These are phyloP conservation scores for Chrysopogon serrulatus DNA, from an alignment of 176 grass and related monocot species.

Conservation along the genomic window DNA sequence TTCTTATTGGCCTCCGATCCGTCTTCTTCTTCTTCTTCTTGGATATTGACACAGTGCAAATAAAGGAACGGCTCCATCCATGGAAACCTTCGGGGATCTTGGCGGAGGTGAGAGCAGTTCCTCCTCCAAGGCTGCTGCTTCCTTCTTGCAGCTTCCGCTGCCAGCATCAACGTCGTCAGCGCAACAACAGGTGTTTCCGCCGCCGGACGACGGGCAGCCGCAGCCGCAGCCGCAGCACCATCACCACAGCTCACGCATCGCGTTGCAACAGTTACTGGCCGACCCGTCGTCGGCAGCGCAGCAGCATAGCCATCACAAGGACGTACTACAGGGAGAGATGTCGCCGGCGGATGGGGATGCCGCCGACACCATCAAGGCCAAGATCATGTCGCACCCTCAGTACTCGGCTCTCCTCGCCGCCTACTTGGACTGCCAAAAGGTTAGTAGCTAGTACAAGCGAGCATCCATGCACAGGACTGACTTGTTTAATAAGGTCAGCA, in stretches of 20 bases:
- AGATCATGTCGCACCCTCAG: conserved; percentile 91
- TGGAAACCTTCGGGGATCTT: conserved; percentile 39
- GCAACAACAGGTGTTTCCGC: conserved; percentile 20
- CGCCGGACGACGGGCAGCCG: background rate
- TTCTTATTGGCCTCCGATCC: background rate
- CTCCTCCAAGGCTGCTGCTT: conserved; percentile 37
- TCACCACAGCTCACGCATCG: conserved; percentile 12
- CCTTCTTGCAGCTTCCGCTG: conserved; percentile 59
- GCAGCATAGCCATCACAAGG: conserved; percentile 6
- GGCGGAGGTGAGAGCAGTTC: conserved; percentile 34
- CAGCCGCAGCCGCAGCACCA: no score
- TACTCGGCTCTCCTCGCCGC: conserved; percentile 59
- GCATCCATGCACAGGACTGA: conserved; percentile 6
- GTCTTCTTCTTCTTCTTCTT: background rate
- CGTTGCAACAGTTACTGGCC: conserved; percentile 39
- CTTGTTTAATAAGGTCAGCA: background rate
- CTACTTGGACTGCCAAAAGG: conserved; percentile 92
- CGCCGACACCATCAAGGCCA: conserved; percentile 50
- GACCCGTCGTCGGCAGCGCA: background rate
- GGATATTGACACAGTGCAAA: background rate
- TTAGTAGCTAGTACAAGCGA: conserved; percentile 2
- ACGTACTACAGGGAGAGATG: conserved; percentile 27
- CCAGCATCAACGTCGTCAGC: background rate
- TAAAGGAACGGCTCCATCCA: background rate
- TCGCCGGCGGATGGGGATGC: conserved; percentile 40